phyloP scores from a whole-genome alignment of 2,329 filamentous ascomycete genomes.

The Harringtonia aguacate region DNA sequence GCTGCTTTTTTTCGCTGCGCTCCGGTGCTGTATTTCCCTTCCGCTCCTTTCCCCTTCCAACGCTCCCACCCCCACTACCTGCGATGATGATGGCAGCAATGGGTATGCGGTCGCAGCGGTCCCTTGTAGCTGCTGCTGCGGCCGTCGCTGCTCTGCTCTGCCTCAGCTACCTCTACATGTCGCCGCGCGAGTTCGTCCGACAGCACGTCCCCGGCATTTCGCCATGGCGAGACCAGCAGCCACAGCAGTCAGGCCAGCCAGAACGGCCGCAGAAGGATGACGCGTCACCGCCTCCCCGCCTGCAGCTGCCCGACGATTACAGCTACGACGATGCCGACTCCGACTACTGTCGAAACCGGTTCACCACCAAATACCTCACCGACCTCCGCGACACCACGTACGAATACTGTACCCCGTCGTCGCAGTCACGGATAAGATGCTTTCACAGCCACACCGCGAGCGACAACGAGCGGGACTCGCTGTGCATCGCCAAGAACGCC shows the following conservation, averaged over 20 bases:
- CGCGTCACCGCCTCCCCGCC: background rate
- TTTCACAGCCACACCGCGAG: slow-evolving; percentile 7
- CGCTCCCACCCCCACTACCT: too few relatives aligned
- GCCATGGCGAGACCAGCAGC: background rate
- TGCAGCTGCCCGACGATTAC: slow-evolving; percentile 5
- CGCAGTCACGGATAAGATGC: slow-evolving; percentile 7
- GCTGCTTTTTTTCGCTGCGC: too few relatives aligned
- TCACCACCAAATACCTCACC: slow-evolving; percentile 7
- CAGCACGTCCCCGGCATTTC: background rate
- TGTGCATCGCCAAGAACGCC: slow-evolving; percentile 6
- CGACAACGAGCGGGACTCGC: slow-evolving; percentile 5
- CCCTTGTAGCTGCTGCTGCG: too few relatives aligned
- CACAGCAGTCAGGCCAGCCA: background rate
- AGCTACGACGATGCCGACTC: background rate
- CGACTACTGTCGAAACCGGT: slow-evolving; percentile 8
- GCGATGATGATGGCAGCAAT: too few relatives aligned
- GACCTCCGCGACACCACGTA: slow-evolving; percentile 4
- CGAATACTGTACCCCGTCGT: slow-evolving; percentile 8
- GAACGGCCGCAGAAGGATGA: too few relatives aligned
- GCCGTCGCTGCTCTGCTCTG: too few relatives aligned
- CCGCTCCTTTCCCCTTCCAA: too few relatives aligned
- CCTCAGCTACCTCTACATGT: slow-evolving; percentile 1
- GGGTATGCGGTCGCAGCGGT: too few relatives aligned
- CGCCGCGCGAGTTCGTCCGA: background rate
- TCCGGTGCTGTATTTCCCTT: too few relatives aligned